Percentiles rank a stretch among this genome's conserved stretches.
Evolutionary conservation across 176 grass and related monocot species (phyloP).

Genomic region (Thinopyrum elongatum): DNA sequence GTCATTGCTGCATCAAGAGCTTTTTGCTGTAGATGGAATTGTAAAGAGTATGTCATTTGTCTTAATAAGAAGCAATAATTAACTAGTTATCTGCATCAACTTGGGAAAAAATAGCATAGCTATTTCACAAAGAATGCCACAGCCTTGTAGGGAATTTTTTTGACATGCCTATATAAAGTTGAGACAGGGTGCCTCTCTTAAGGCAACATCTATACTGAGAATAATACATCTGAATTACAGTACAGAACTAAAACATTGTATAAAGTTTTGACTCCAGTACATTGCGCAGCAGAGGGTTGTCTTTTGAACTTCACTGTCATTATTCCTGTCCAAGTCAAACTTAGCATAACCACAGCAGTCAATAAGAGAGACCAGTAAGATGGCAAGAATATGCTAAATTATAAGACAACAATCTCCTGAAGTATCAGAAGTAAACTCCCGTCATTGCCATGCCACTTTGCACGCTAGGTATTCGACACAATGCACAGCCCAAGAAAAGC

Average conservation of each 20-base stretch:
- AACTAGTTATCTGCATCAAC: neutral
- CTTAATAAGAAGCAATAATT: slow-evolving; percentile 24
- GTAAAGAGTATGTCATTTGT: neutral
- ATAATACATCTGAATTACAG: neutral
- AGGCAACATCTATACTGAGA: neutral
- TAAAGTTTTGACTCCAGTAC: neutral
- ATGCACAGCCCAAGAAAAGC: slow-evolving; percentile 2
- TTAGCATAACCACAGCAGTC: neutral
- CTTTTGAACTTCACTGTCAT: neutral
- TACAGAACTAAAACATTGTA: slow-evolving; percentile 3
- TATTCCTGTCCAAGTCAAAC: neutral
- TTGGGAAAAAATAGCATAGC: neutral
- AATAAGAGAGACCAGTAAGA: neutral
- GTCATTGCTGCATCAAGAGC: slow-evolving; percentile 92
- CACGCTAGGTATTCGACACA: slow-evolving; percentile 18
- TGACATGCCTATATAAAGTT: neutral
- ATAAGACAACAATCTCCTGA: neutral
- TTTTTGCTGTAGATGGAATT: slow-evolving; percentile 74
- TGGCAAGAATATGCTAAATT: neutral
- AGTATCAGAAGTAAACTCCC: neutral
- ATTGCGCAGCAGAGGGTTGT: neutral
- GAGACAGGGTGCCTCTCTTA: neutral
- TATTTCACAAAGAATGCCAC: slow-evolving; percentile 5
- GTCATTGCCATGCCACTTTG: neutral
- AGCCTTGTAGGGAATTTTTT: neutral